Evolutionary conservation across 2,329 filamentous ascomycete species (phyloP), one percentile per base, ranked within the genome.

Genomic region (Sclerotinia subarctica): DNA sequence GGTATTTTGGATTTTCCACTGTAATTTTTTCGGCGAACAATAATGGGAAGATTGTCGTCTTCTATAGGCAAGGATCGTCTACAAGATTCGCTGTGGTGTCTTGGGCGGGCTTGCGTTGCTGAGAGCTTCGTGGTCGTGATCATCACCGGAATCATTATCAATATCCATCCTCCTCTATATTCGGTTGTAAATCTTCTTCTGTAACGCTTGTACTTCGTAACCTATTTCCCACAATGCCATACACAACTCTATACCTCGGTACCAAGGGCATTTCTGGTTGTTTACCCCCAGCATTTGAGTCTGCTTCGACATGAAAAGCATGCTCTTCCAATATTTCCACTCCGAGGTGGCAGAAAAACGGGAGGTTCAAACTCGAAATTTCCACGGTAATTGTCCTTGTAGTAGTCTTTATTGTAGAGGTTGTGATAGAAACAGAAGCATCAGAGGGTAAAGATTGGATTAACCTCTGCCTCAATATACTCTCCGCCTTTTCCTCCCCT

Each of bases 301-400:
- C 72, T 68, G 67, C 32, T 32, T 67, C 68, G 17, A 66, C 54
- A 58, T 74, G 72, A 32, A 75, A 71, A 29, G 72, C 69, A 70
- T 75, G 81, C 69, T 85, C 81, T 70, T 87, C 84, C 21, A 89
- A 78, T 11, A 89, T 79, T 73, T 88, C 85, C 13, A 88, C 82
- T 0, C 86, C 86, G 0, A 85, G 86, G 83, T 1, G 85, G 84
- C 1, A 83, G 79, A 2, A 89, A 77, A 1, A 83, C 80, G 3
- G 84, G 80, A 6, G 82, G 79, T 26, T 82, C 79, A 5, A 82
- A 79, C 0, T 86, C 85, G 82, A 82, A 49, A 90, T 83, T 65
- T 90, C 86, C 3, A 90, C 86, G 0, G 87, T 88, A 72, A 90
- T 87, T 19, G 82, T 89, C 70, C 88, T 88, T 10, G 84, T 86